These are phyloP conservation scores for Fremontodendron californicum DNA, from an alignment of 345 rosid genomes.

Conservation along the genomic window DNA sequence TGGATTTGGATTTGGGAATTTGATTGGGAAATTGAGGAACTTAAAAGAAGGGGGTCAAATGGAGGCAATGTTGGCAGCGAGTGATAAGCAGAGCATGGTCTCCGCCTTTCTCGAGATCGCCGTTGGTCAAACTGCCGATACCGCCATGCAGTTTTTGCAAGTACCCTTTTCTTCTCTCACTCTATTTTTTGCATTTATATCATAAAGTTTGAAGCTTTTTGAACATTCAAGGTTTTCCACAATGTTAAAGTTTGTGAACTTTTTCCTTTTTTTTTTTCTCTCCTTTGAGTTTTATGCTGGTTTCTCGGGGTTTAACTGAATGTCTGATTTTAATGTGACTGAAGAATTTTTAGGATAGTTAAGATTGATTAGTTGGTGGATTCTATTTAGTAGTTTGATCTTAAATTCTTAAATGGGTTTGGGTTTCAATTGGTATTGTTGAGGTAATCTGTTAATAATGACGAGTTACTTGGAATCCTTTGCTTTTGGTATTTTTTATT, in stretches of 20 bases:
- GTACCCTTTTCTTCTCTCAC: constrained; percentile 22
- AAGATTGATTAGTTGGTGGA: neutral
- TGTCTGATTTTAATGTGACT: neutral
- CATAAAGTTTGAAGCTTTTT: neutral
- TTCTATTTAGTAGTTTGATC: neutral
- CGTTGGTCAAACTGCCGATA: constrained; percentile 81
- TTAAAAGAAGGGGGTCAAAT: neutral
- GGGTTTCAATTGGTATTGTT: neutral
- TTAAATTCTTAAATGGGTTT: neutral
- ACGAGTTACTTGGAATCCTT: neutral
- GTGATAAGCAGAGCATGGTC: constrained; percentile 64
- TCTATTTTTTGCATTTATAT: neutral
- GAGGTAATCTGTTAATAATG: neutral
- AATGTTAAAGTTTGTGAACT: neutral
- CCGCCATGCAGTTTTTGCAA: constrained; percentile 85
- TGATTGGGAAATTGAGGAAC: neutral
- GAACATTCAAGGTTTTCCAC: neutral
- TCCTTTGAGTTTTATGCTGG: neutral
- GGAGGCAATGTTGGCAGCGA: constrained; percentile 42
- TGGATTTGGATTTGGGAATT: neutral
- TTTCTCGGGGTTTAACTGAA: neutral
- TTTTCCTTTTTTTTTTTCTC: neutral
- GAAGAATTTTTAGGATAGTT: neutral
- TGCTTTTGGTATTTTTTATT: neutral
- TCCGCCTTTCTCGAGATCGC: constrained; percentile 96